Conservation (phyloP, 2,329 filamentous ascomycete genomes). For the Sporothrix euskadiensis region DNA sequence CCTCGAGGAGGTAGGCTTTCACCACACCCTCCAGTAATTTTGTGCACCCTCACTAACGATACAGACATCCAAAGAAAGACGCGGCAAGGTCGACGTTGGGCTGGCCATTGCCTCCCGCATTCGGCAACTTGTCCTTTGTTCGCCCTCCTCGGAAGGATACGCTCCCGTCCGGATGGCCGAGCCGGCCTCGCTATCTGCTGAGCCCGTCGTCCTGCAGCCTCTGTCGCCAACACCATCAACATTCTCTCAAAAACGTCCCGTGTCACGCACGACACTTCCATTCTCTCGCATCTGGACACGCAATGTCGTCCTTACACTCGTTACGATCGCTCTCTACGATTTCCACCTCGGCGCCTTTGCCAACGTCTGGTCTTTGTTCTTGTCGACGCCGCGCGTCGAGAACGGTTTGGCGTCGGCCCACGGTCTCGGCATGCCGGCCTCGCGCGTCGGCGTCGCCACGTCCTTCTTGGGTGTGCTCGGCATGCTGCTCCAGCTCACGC, state of each 20-base stretch:
- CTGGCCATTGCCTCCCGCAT: conserved; percentile 37
- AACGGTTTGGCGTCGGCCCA: conserved; percentile 49
- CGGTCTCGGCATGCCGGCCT: conserved; percentile 66
- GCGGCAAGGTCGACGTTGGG: conserved; percentile 49
- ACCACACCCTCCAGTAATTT: background rate
- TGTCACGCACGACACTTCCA: conserved; percentile 34
- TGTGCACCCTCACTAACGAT: background rate
- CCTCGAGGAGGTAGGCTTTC: conserved; percentile 60
- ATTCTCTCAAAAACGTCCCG: background rate
- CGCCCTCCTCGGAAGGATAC: conserved; percentile 5
- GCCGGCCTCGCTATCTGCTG: background rate
- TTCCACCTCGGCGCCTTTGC: conserved; percentile 71
- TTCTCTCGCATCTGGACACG: conserved; percentile 51
- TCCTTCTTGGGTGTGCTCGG: conserved; percentile 69
- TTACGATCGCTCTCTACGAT: conserved; percentile 68
- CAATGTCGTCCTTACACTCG: conserved; percentile 54
- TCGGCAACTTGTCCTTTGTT: background rate
- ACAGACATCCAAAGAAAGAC: conserved; percentile 51
- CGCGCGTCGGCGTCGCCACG: conserved; percentile 67
- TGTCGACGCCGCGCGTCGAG: conserved; percentile 62
- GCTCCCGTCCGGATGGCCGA: conserved; percentile 2
- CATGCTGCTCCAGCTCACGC: conserved; percentile 66
- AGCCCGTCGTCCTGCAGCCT: background rate
- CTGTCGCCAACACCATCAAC: background rate
- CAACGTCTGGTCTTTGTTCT: conserved; percentile 67